Evolutionary conservation across 2,329 filamentous ascomycete genomes (phyloP).

Genomic region (Gyromitra esculenta): DNA sequence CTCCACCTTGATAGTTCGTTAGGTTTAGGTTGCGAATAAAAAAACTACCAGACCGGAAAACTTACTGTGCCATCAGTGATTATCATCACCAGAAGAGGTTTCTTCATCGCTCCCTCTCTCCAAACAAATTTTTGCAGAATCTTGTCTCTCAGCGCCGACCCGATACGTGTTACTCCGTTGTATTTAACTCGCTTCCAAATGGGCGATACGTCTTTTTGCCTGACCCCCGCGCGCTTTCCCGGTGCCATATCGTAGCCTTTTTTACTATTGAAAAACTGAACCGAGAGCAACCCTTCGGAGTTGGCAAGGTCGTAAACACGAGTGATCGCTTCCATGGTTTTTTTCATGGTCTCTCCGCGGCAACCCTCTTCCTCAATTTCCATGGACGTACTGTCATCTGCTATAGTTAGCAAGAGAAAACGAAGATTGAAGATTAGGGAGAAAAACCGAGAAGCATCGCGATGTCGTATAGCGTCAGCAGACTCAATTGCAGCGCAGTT

Average conservation of each 20-base stretch:
- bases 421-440: no score
- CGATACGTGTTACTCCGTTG: conserved; percentile 22
- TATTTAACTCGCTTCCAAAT: neutral
- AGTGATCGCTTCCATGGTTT: conserved; percentile 5
- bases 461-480: conserved; percentile 31
- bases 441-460: conserved; percentile 26
- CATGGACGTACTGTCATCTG: neutral
- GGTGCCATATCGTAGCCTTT: neutral
- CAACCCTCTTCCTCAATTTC: conserved; percentile 9
- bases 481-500: neutral
- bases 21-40: neutral
- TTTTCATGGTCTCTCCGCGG: conserved; percentile 17
- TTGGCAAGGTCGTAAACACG: conserved; percentile 15
- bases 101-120: conserved; percentile 3
- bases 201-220: neutral
- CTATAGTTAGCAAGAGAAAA: no score
- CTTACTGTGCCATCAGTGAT: conserved; percentile 42
- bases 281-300: conserved; percentile 9
- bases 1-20: neutral
- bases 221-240: neutral
- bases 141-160: conserved; percentile 29
- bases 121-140: conserved; percentile 21
- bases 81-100: conserved; percentile 31
- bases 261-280: conserved; percentile 28
- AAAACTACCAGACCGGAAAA: neutral